phyloP scores from a whole-genome alignment of 768 basidiomycete species.

The Tulasnella sp. region DNA sequence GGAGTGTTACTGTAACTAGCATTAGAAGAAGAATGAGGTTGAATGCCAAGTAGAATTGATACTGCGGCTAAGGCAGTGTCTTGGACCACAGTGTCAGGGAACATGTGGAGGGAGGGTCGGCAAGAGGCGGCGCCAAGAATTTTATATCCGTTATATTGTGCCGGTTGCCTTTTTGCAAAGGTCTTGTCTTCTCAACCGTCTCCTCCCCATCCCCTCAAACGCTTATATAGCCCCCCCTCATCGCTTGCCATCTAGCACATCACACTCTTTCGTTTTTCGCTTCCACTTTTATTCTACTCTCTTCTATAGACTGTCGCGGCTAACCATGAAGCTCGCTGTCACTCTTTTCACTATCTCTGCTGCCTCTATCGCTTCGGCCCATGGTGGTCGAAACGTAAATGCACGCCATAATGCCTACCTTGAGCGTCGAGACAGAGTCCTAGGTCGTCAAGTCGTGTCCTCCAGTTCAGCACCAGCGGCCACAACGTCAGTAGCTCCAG shows the following conservation, averaged over 20 bases:
- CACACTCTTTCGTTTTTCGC: background rate
- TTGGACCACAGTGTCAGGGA: no score
- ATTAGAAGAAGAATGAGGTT: no score
- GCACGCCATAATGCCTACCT: constrained; percentile 27
- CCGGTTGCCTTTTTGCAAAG: no score
- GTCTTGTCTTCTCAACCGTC: no score
- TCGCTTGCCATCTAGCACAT: background rate
- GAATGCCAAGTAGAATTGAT: no score
- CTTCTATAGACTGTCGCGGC: constrained; percentile 17
- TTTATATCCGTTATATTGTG: no score
- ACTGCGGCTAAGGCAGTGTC: no score
- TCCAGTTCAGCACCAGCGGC: constrained; percentile 12
- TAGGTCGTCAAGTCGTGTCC: constrained; percentile 30
- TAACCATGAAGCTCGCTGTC: constrained; percentile 36
- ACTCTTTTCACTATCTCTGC: constrained; percentile 37
- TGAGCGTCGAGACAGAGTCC: constrained; percentile 22
- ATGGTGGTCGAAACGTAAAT: constrained; percentile 29
- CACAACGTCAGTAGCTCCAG: constrained; percentile 10
- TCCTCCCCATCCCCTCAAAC: no score
- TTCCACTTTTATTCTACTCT: background rate
- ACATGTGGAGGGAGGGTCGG: no score
- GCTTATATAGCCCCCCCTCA: no score
- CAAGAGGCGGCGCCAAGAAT: no score
- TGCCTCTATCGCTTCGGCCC: constrained; percentile 29
- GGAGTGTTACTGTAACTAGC: no score